These are phyloP conservation scores for Scleroderma bovista DNA, from an alignment of 768 basidiomycete species.

Conservation along the genomic window DNA sequence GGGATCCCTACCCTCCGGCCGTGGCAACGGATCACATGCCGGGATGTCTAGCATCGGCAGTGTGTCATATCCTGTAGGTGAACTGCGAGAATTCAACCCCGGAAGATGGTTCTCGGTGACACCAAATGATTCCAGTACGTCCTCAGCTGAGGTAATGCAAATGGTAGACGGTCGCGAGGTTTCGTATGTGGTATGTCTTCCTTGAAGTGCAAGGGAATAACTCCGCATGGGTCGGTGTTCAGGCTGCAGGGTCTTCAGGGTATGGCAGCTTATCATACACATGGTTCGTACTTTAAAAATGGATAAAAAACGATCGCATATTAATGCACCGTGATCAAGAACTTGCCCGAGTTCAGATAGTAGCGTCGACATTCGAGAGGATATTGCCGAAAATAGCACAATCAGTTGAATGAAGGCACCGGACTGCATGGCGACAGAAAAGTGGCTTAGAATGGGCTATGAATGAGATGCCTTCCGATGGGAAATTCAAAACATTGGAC, in stretches of 20 bases:
- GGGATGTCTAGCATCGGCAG: not conserved
- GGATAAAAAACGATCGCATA: slow-evolving; percentile 23
- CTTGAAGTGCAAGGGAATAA: not conserved
- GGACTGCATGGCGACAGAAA: slow-evolving; percentile 59
- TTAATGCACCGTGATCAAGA: slow-evolving; percentile 24
- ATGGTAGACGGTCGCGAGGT: not conserved
- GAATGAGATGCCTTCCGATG: too few relatives aligned
- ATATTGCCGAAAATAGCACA: slow-evolving; percentile 55
- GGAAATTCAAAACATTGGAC: not conserved
- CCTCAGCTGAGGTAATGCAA: not conserved
- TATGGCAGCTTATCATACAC: not conserved
- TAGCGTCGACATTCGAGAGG: slow-evolving; percentile 50
- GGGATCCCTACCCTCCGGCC: not conserved
- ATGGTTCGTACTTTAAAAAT: slow-evolving; percentile 29
- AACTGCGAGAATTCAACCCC: not conserved
- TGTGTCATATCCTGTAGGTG: not conserved
- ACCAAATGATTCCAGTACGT: not conserved
- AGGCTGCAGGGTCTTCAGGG: not conserved
- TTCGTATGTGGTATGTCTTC: too few relatives aligned
- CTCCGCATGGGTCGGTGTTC: not conserved
- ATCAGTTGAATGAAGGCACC: slow-evolving; percentile 69
- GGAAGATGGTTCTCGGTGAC: not conserved
- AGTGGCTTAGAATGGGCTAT: slow-evolving; percentile 38
- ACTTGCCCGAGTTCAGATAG: slow-evolving; percentile 39
- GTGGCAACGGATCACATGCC: not conserved